Evolutionary conservation across 78 protist species (phyloP), one percentile per base, ranked within the genome.

Genomic region (Carpediemonas membranifera): DNA sequence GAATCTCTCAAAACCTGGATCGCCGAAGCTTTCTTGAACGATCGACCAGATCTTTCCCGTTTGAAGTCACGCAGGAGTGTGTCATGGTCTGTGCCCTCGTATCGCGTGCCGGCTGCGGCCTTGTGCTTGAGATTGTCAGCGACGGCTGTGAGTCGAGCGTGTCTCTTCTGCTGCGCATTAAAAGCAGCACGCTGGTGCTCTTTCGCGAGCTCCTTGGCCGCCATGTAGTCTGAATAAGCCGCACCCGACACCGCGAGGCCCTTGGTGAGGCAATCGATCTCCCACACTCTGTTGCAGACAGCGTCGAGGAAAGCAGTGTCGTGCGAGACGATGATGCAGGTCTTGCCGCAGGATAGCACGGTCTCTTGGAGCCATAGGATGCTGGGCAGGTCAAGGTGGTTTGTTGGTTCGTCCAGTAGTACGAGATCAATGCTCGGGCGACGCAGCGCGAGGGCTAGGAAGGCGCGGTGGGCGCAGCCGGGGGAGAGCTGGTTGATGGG

Each of bases 331-430:
- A 41, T 41, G 21, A 41, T 5, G 21, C 5, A 13, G 21, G 47
- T 13, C 47, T 41, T 41, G 43, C 30, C 58, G 77, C 70, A 67
- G 37, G 36, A 18, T 31, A 31, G 43, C 36, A 91, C 62, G 47
- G 24, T 78, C 13, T 53, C 7, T 64, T 91, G 90, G 3, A 91
- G 84, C 97, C 94, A 89, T 3, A 86, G 52, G 59, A 90, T 79
- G 19, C 87, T 76, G 53, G 70, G 72, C 18, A 88, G 62, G 72
- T 90, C 95, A 66, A 91, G 65, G 65, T 86, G 92, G 77, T 91
- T 91, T 15, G 92, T 81, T 34, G 94, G 94, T 79, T 92, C 96
- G 63, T 92, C 96, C 30, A 92, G 86, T 24, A 92, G 51, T 47
- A 92, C 74, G 24, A 84, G 55, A 37, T 84, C 47, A 41, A 41